Conservation (phyloP, 1,139 yeast species). For the Scheffersomyces parashehatae region DNA sequence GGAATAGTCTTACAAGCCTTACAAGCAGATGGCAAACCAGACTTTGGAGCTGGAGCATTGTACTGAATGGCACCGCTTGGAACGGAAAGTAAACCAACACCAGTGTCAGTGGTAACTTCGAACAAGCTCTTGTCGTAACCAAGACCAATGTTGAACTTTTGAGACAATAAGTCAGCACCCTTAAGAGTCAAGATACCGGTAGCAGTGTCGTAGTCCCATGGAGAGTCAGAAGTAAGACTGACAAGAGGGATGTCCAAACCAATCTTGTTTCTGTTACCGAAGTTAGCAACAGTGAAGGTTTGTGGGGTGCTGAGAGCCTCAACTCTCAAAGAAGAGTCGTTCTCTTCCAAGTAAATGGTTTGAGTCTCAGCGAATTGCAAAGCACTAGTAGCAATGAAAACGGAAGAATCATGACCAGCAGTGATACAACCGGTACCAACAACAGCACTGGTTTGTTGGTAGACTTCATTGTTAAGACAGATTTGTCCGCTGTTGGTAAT, state of each 20-base stretch:
- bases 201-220: conserved; percentile 7
- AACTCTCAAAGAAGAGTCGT: conserved; percentile 20
- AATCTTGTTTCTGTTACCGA: conserved; percentile 30
- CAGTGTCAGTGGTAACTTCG: conserved; percentile 13
- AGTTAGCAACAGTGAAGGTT: conserved; percentile 31
- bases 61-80: conserved; percentile 16
- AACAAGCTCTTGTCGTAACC: conserved; percentile 19
- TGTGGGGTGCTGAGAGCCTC: conserved; percentile 17
- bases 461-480: conserved; percentile 26
- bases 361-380: conserved; percentile 19
- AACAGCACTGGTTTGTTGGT: conserved; percentile 25
- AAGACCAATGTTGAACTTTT: conserved; percentile 19
- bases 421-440: conserved; percentile 31
- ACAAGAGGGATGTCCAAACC: conserved; percentile 21
- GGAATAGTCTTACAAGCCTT: conserved; percentile 10
- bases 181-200: conserved; percentile 17
- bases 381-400: conserved; percentile 18
- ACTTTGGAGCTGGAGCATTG: conserved; percentile 15
- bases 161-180: conserved; percentile 3
- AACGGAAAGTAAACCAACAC: conserved; percentile 6
- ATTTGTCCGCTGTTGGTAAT: conserved; percentile 32
- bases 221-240: neutral
- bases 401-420: conserved; percentile 21
- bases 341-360: conserved; percentile 21
- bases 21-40: conserved; percentile 19